A percentile compares a stretch with the other conserved stretches of the same genome.
These are phyloP conservation scores for Cymbopogon citratus DNA, from an alignment of 176 grass and related monocot genomes.

Conservation along the genomic window DNA sequence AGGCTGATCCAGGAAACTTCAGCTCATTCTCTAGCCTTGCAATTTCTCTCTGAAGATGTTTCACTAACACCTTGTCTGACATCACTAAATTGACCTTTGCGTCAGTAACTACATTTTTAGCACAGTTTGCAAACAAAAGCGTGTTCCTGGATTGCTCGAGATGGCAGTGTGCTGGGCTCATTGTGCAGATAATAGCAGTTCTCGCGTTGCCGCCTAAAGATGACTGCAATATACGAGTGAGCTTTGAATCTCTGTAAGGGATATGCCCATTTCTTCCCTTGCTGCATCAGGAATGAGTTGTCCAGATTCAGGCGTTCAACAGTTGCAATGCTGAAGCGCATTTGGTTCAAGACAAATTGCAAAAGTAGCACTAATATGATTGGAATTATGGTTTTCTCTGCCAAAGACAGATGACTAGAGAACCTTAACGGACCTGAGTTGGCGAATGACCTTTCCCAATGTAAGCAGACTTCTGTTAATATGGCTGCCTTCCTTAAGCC, in stretches of 20 bases:
- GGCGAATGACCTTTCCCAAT: constrained; percentile 89
- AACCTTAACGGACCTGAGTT: constrained; percentile 61
- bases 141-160: constrained; percentile 87
- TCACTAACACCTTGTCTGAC: constrained; percentile 85
- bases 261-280: constrained; percentile 79
- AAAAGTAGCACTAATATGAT: not conserved
- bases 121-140: constrained; percentile 81
- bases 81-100: constrained; percentile 85
- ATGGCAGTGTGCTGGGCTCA: constrained; percentile 77
- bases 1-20: constrained; percentile 42
- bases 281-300: constrained; percentile 33
- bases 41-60: constrained; percentile 79
- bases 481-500: constrained; percentile 91
- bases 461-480: constrained; percentile 92
- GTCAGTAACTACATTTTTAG: constrained; percentile 69
- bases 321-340: not conserved
- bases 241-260: constrained; percentile 90
- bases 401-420: not conserved
- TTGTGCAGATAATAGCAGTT: constrained; percentile 89
- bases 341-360: not conserved
- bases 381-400: not conserved
- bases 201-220: constrained; percentile 82
- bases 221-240: constrained; percentile 81
- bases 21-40: constrained; percentile 65
- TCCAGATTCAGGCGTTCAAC: not conserved